Conservation (phyloP, 2,329 filamentous ascomycete genomes). For the Rutstroemia sp. region DNA sequence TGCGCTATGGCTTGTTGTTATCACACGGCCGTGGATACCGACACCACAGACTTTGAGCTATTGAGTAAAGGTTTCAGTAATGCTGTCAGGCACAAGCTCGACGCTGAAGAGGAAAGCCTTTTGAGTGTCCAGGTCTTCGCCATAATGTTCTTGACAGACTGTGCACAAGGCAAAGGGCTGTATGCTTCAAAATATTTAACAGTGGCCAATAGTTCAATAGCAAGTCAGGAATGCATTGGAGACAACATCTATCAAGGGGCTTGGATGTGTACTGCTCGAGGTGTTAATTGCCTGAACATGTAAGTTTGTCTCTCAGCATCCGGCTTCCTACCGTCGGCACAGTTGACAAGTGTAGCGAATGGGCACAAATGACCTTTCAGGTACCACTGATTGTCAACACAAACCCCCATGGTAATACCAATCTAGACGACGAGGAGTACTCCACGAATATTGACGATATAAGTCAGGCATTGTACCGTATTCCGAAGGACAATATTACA, state of each 20-base stretch:
- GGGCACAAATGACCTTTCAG: constrained; percentile 29
- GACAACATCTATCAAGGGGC: constrained; percentile 17
- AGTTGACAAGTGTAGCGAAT: constrained; percentile 28
- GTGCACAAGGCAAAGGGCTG: constrained; percentile 13
- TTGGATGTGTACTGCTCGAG: constrained; percentile 25
- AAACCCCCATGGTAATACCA: background rate
- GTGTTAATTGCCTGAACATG: constrained; percentile 29
- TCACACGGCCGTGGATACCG: too few relatives aligned
- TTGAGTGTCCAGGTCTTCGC: constrained; percentile 28
- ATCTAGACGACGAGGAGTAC: constrained; percentile 10
- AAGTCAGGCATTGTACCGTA: constrained; percentile 25
- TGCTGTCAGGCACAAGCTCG: too few relatives aligned
- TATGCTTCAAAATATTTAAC: constrained; percentile 22
- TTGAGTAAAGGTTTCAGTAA: too few relatives aligned
- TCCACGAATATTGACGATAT: constrained; percentile 14
- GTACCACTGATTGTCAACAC: constrained; percentile 13
- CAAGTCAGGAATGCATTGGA: constrained; percentile 10
- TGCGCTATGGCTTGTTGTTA: too few relatives aligned
- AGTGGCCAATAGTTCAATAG: constrained; percentile 21
- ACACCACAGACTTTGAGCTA: too few relatives aligned
- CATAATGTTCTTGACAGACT: constrained; percentile 29
- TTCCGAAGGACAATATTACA: constrained; percentile 8
- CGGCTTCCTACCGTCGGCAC: too few relatives aligned
- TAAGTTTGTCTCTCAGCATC: constrained; percentile 13
- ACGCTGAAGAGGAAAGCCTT: constrained; percentile 16